Evolutionary conservation across 352 stramenopile species (phyloP).

Genomic region (Pythium chondricola): DNA sequence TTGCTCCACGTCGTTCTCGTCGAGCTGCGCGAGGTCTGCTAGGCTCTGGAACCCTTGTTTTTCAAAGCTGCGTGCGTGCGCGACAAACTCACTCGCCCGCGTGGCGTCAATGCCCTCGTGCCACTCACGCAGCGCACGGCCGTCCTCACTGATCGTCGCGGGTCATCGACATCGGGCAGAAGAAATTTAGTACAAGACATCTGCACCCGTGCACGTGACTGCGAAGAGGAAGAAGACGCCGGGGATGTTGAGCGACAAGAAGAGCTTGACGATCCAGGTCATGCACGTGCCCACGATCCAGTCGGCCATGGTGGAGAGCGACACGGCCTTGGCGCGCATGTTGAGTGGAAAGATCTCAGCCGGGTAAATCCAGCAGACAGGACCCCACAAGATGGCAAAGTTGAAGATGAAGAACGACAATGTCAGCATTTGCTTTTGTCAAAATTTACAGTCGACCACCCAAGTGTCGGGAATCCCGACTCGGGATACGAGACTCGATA

Average conservation of each 20-base stretch:
- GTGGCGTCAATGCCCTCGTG: constrained; percentile 41
- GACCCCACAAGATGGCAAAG: constrained; percentile 42
- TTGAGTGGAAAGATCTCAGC: constrained; percentile 46
- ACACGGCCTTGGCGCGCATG: constrained; percentile 29
- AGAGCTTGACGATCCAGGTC: constrained; percentile 29
- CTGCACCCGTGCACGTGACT: constrained; percentile 19
- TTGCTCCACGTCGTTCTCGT: constrained; percentile 63
- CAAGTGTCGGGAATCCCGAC: no score
- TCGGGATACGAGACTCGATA: no score
- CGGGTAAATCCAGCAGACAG: constrained; percentile 48
- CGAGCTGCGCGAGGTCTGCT: constrained; percentile 50
- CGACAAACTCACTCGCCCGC: constrained; percentile 43
- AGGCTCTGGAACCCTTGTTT: constrained; percentile 55
- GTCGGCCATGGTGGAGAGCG: constrained; percentile 10
- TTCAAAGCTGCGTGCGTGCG: constrained; percentile 55
- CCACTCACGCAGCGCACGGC: constrained; percentile 40
- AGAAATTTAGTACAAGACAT: constrained; percentile 21
- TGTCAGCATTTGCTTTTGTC: neutral
- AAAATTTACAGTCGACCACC: neutral
- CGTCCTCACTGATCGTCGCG: constrained; percentile 8
- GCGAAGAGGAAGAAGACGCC: constrained; percentile 44
- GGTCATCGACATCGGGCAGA: constrained; percentile 29
- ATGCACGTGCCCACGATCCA: constrained; percentile 24
- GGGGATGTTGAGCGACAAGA: constrained; percentile 30
- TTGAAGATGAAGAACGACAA: neutral